Percentiles rank a stretch among this genome's conserved stretches.
phyloP scores from a whole-genome alignment of 2,329 filamentous ascomycete genomes.

The Sarocladium kiliense region DNA sequence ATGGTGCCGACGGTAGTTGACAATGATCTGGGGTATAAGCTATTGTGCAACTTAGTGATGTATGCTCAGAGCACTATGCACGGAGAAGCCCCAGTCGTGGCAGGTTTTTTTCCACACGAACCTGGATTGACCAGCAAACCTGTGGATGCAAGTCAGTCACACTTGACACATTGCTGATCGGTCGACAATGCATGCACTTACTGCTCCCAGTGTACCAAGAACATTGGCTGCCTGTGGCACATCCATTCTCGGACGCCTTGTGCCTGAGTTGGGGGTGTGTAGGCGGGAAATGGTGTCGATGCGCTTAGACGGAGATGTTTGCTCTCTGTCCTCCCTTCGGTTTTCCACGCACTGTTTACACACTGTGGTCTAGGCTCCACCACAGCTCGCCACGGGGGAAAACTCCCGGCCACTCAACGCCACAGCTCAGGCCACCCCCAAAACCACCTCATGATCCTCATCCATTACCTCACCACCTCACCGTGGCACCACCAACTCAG shows the following conservation, averaged over 20 bases:
- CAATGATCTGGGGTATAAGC: constrained; percentile 16
- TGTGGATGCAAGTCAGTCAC: neutral
- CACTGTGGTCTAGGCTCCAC: neutral
- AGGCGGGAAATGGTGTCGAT: neutral
- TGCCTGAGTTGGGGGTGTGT: neutral
- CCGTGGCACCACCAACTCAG: neutral
- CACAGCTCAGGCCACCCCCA: neutral
- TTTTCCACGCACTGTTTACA: neutral
- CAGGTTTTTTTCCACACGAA: neutral
- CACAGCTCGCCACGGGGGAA: neutral
- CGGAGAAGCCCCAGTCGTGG: neutral
- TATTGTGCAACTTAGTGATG: neutral
- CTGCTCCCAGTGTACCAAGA: constrained; percentile 15
- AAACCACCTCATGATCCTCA: constrained; percentile 2
- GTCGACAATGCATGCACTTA: neutral
- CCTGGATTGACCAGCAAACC: constrained; percentile 6
- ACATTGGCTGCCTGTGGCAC: constrained; percentile 13
- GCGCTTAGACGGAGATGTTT: neutral
- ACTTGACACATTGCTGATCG: neutral
- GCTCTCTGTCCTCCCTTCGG: neutral
- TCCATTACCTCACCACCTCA: constrained; percentile 3
- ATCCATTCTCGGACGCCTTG: neutral
- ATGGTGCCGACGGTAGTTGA: constrained; percentile 15
- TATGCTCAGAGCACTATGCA: neutral
- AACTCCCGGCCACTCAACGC: neutral